Percentiles rank a stretch among this genome's conserved stretches.
Evolutionary conservation across 208 protist genomes (phyloP).

Genomic region (Borovskyia barvae): DNA sequence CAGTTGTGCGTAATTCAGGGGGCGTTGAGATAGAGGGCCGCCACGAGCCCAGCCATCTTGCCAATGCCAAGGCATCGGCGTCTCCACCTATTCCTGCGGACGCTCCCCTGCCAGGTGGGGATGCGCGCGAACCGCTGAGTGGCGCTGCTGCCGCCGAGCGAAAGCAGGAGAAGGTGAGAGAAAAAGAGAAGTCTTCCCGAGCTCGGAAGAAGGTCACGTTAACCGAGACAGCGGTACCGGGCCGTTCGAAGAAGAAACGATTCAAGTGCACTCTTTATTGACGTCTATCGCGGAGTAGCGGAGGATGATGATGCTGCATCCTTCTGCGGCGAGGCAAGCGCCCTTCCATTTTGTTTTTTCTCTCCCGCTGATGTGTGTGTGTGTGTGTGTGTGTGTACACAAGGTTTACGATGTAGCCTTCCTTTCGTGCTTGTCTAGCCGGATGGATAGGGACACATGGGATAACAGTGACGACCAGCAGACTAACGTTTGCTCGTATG

Average conservation of each 20-base stretch:
- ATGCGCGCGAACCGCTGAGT: background rate
- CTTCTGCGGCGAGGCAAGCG: too few species aligned
- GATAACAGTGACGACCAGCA: too few species aligned
- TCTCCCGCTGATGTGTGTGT: background rate
- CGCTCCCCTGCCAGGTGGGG: background rate
- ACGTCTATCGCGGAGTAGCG: too few species aligned
- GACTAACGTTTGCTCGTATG: too few species aligned
- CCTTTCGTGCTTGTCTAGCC: too few species aligned
- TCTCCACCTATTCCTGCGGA: background rate
- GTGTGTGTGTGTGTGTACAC: background rate
- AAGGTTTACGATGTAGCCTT: background rate
- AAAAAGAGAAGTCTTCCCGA: background rate
- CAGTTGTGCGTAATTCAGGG: too few species aligned
- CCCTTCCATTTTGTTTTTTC: background rate
- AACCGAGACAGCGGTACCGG: slow-evolving; percentile 1
- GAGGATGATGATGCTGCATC: too few species aligned
- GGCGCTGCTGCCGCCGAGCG: background rate
- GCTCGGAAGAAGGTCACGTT: slow-evolving; percentile 13
- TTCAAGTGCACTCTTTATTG: slow-evolving; percentile 16
- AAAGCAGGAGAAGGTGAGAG: background rate
- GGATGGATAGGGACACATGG: too few species aligned
- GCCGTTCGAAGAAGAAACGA: slow-evolving; percentile 18
- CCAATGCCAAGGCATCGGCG: too few species aligned
- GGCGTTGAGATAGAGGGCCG: too few species aligned
- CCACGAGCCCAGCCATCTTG: too few species aligned